Percentiles rank a stretch among this genome's conserved stretches.
Conservation (phyloP, 2,329 filamentous ascomycete genomes). For the Microascus cirrosus region DNA sequence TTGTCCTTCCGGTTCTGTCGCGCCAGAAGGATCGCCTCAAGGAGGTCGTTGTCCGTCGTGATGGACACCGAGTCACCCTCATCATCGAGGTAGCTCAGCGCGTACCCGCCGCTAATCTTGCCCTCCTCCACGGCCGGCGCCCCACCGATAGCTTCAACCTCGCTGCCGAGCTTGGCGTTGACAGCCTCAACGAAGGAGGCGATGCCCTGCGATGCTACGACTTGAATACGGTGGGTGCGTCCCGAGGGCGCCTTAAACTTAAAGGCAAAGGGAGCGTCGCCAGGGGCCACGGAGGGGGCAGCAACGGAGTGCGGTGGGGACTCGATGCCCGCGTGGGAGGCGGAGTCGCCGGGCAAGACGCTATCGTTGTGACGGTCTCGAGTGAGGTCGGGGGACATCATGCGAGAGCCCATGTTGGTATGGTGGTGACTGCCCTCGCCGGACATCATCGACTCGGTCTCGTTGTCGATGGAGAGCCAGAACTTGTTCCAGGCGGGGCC, state of each 20-base stretch:
- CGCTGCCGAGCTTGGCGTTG: constrained; percentile 70
- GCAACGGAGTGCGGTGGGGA: constrained; percentile 59
- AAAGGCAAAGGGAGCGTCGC: constrained; percentile 83
- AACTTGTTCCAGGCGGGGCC: constrained; percentile 99
- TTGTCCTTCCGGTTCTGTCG: constrained; percentile 73
- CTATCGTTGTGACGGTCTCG: constrained; percentile 68
- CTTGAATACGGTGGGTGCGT: constrained; percentile 84
- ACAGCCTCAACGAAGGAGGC: constrained; percentile 68
- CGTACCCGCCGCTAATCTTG: constrained; percentile 71
- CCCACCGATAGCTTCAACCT: constrained; percentile 77
- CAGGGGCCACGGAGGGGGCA: constrained; percentile 36
- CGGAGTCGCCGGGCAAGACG: constrained; percentile 85
- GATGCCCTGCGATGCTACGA: constrained; percentile 70
- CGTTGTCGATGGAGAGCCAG: constrained; percentile 91
- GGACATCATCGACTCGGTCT: constrained; percentile 93
- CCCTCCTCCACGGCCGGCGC: constrained; percentile 68
- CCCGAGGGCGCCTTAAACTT: constrained; percentile 98
- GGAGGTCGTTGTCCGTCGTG: constrained; percentile 84
- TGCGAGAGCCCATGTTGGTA: constrained; percentile 54
- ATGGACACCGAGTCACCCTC: constrained; percentile 96
- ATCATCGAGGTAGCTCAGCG: constrained; percentile 90
- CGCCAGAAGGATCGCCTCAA: constrained; percentile 80
- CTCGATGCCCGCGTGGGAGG: constrained; percentile 78
- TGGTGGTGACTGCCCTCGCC: constrained; percentile 68
- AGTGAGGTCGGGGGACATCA: constrained; percentile 69